Percentiles rank a stretch among this genome's conserved stretches.
Conservation (phyloP, 805 yeast genomes). For the Wickerhamiella siamensis region DNA sequence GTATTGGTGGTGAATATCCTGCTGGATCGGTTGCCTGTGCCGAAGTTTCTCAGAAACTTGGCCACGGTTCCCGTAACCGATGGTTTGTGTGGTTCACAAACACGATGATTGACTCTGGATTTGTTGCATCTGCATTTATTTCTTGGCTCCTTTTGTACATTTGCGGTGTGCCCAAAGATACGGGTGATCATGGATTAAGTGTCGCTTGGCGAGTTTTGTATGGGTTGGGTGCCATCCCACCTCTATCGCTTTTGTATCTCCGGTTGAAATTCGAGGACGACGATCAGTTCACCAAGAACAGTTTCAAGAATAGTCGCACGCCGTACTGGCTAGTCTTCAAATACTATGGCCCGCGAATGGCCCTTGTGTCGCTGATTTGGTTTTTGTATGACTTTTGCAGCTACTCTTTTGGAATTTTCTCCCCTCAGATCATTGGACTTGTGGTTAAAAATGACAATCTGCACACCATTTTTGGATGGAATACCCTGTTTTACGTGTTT, state of each 20-base stretch:
- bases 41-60: slow-evolving; percentile 68
- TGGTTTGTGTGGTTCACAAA: slow-evolving; percentile 84
- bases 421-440: slow-evolving; percentile 52
- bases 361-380: slow-evolving; percentile 68
- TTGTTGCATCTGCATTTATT: slow-evolving; percentile 69
- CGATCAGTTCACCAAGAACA: slow-evolving; percentile 51
- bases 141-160: slow-evolving; percentile 81
- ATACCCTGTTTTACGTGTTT: slow-evolving; percentile 71
- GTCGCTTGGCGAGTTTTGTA: slow-evolving; percentile 86
- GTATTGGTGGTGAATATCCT: slow-evolving; percentile 92
- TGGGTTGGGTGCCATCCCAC: slow-evolving; percentile 84
- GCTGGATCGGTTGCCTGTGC: slow-evolving; percentile 89
- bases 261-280: slow-evolving; percentile 67
- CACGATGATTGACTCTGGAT: slow-evolving; percentile 75
- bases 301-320: slow-evolving; percentile 41
- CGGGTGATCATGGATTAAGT: slow-evolving; percentile 41
- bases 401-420: slow-evolving; percentile 78
- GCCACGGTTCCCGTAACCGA: slow-evolving; percentile 75
- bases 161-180: slow-evolving; percentile 31
- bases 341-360: slow-evolving; percentile 71
- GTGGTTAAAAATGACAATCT: slow-evolving; percentile 46
- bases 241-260: slow-evolving; percentile 59
- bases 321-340: slow-evolving; percentile 61
- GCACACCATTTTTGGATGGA: slow-evolving; percentile 80
- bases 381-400: slow-evolving; percentile 79